Percentiles rank a stretch among this genome's conserved stretches.
Conservation (phyloP, 768 basidiomycete species). For the Saitozyma podzolica region DNA sequence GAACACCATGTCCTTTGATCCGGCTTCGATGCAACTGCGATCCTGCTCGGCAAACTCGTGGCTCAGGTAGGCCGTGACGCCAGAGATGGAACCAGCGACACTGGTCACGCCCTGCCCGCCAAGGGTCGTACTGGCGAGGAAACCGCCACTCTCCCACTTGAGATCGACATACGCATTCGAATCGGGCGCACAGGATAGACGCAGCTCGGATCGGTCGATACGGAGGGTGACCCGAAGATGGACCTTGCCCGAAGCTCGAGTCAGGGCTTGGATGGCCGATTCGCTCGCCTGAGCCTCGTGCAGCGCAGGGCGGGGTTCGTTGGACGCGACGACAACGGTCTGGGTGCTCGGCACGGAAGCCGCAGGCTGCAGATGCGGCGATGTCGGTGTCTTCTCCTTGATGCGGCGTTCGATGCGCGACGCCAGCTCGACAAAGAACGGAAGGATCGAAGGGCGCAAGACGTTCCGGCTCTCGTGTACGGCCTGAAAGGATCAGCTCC, state of each 20-base stretch:
- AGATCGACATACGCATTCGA: constrained; percentile 87
- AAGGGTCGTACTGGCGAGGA: constrained; percentile 74
- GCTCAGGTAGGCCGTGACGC: constrained; percentile 74
- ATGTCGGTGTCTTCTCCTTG: constrained; percentile 47
- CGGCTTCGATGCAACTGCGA: constrained; percentile 64
- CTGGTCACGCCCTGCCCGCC: constrained; percentile 62
- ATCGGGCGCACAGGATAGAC: constrained; percentile 83
- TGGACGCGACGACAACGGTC: neutral
- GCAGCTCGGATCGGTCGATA: constrained; percentile 83
- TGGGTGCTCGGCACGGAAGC: neutral
- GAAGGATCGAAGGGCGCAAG: constrained; percentile 75
- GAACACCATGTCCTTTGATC: constrained; percentile 69
- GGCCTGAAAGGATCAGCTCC: constrained; percentile 23
- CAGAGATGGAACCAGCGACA: constrained; percentile 77
- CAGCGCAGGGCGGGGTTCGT: neutral
- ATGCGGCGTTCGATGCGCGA: constrained; percentile 69
- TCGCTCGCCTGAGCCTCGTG: constrained; percentile 3
- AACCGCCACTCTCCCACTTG: constrained; percentile 93
- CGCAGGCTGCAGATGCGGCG: neutral
- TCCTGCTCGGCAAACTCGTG: constrained; percentile 56
- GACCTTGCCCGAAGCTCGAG: constrained; percentile 57
- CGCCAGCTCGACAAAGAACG: constrained; percentile 77
- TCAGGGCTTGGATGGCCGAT: neutral
- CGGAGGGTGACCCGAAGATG: constrained; percentile 82
- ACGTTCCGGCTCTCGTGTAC: constrained; percentile 84